Base-by-base conservation (phyloP, 257 asterid species). In the Solanum virginianum region DNA sequence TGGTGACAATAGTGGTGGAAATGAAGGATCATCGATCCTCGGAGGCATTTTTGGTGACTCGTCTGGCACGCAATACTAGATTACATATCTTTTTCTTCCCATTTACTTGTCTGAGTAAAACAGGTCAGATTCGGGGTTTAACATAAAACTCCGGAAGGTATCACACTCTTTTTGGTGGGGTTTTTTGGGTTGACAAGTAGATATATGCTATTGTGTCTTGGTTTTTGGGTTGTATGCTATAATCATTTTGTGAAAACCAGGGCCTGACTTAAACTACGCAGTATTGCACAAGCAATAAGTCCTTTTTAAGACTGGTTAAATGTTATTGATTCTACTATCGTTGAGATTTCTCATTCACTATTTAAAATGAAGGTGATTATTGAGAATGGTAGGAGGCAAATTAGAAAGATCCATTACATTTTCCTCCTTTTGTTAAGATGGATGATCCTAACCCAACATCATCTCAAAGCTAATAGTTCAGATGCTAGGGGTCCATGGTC, bases 41-140 rank as follows among this genome's bases (percentile, higher is more conserved):
- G 82, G 79, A 12, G 11, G 66, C 65, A n/a, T 80, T 54, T 55
- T 87, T 55, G 85, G 85, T 22, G 85, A 56, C 29, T 87, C 86
- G 6, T 57, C 10, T 22, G 63, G 45, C 24, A 72, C 80, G 45
- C 85, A 87, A 72, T 80, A 62, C 85, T 79, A 86, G 68, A 63
- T 77, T 32, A 43, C 24, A 39, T 75, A 8, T 49, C 12, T 24
- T 77, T 22, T 26, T 77, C 7, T 53, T 53, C 53, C 8, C 65
- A 26, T 17, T 77, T 77, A 77, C 22, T 53, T 53, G 29, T 77
- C 17, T 53, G 82, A 51, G 65, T 77, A 26, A 51, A 77, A 51
- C 65, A 51, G 65, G 82, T 53, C 18, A 77, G 26, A 10, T 18
- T 16, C 10, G 16, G 63, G 63, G 82, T 51, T 3, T 51, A 51